Conservation (phyloP, 805 yeast species). For the Starmerella ratchasimensis region DNA sequence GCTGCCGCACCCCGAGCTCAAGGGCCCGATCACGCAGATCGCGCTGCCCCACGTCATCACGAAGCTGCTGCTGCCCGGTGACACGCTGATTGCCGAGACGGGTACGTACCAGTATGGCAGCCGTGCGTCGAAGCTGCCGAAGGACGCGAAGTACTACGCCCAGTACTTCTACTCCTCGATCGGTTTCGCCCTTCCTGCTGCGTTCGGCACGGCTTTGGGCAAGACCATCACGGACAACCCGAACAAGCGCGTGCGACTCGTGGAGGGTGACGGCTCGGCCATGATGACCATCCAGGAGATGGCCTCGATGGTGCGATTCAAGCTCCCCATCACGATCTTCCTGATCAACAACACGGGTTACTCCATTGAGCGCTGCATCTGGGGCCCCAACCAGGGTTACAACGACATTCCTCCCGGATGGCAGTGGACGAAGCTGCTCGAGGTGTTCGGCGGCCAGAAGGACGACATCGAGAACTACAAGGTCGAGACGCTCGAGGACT, state of each 20-base stretch:
- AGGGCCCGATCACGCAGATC: constrained; percentile 28
- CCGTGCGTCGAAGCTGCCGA: constrained; percentile 52
- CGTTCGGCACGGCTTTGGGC: constrained; percentile 72
- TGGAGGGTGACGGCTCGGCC: constrained; percentile 90
- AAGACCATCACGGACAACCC: constrained; percentile 22
- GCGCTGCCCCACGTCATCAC: constrained; percentile 31
- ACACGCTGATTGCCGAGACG: constrained; percentile 65
- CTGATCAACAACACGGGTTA: constrained; percentile 77
- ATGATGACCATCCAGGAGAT: constrained; percentile 88
- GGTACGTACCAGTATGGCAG: constrained; percentile 72
- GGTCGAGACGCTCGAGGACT: constrained; percentile 31
- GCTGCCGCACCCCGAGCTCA: constrained; percentile 21
- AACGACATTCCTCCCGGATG: constrained; percentile 73
- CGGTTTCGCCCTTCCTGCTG: constrained; percentile 78
- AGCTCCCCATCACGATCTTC: constrained; percentile 53
- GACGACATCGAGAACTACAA: constrained; percentile 24
- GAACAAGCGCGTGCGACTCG: constrained; percentile 46
- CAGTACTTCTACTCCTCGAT: constrained; percentile 75
- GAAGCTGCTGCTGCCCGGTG: constrained; percentile 42
- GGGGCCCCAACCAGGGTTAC: constrained; percentile 62
- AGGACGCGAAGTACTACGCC: constrained; percentile 34
- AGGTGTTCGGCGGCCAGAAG: constrained; percentile 35
- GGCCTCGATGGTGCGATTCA: constrained; percentile 46
- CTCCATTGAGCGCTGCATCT: constrained; percentile 75
- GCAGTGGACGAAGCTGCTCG: constrained; percentile 63